These are phyloP conservation scores for Fragaria ananassa DNA, from an alignment of 306 rosid species.

Conservation along the genomic window DNA sequence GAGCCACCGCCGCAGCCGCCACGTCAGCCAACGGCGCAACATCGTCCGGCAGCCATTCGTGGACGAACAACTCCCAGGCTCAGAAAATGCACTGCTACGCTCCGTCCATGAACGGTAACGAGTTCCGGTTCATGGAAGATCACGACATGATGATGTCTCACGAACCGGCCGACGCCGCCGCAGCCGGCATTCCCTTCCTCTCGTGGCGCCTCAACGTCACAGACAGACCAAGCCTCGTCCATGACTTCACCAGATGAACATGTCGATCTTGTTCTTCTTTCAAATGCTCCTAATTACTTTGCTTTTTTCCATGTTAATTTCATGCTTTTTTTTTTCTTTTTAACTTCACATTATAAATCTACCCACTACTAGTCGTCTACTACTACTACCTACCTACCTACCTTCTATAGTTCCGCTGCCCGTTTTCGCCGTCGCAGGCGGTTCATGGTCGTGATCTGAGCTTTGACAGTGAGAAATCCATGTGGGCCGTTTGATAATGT, in stretches of 20 bases:
- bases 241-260: conserved; percentile 76
- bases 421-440: conserved; percentile 8
- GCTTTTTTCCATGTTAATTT: conserved; percentile 33
- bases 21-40: conserved; percentile 20
- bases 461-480: not conserved
- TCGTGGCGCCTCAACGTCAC: conserved; percentile 92
- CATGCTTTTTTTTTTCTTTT: conserved; percentile 13
- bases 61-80: conserved; percentile 46
- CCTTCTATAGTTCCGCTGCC: conserved; percentile 30
- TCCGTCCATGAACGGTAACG: conserved; percentile 43
- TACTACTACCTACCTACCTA: conserved; percentile 2
- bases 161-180: conserved; percentile 27
- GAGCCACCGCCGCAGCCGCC: conserved; percentile 63
- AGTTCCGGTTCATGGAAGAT: conserved; percentile 55
- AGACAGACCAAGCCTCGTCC: conserved; percentile 84
- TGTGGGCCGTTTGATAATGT: conserved; percentile 18
- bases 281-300: conserved; percentile 45
- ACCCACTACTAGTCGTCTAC: not conserved
- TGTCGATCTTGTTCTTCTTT: conserved; percentile 31
- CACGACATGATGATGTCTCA: conserved; percentile 13
- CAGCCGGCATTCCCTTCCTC: conserved; percentile 69
- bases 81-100: conserved; percentile 66
- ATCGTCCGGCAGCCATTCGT: conserved; percentile 33
- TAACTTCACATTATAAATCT: conserved; percentile 10
- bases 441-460: conserved; percentile 6